A percentile compares a stretch with the other conserved stretches of the same genome.
phyloP scores from a whole-genome alignment of 2,329 filamentous ascomycete species.

The Nemania sp. region DNA sequence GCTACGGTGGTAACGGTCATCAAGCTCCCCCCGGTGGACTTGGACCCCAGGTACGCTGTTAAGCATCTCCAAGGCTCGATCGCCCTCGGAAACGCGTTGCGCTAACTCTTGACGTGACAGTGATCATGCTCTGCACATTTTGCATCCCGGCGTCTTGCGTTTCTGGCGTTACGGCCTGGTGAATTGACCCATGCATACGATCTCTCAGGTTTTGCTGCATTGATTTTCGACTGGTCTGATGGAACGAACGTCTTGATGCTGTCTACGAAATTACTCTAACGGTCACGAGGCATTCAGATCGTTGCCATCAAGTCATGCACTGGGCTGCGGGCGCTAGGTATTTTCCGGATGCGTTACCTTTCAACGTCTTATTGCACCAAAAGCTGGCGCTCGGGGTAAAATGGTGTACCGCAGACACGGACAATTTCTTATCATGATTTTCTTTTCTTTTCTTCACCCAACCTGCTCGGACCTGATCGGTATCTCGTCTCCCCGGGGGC shows the following conservation, averaged over 20 bases:
- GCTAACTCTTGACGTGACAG: constrained; percentile 25
- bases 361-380: constrained; percentile 31
- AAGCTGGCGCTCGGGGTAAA: constrained; percentile 32
- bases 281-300: constrained; percentile 21
- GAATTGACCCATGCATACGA: constrained; percentile 35
- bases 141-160: constrained; percentile 42
- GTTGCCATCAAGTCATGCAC: constrained; percentile 15
- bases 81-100: background rate
- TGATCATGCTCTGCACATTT: constrained; percentile 29
- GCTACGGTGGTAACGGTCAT: constrained; percentile 33
- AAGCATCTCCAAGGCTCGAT: background rate
- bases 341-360: constrained; percentile 31
- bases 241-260: constrained; percentile 29
- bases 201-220: constrained; percentile 37
- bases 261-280: constrained; percentile 28
- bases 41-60: constrained; percentile 40
- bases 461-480: constrained; percentile 21
- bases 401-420: constrained; percentile 30
- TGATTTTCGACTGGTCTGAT: constrained; percentile 31
- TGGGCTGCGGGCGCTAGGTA: constrained; percentile 23
- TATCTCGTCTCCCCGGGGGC: constrained; percentile 25
- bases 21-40: constrained; percentile 40
- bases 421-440: constrained; percentile 35
- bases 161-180: constrained; percentile 40
- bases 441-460: constrained; percentile 29